Conservation (phyloP, 2,329 filamentous ascomycete species). For the Daldinia sp. region DNA sequence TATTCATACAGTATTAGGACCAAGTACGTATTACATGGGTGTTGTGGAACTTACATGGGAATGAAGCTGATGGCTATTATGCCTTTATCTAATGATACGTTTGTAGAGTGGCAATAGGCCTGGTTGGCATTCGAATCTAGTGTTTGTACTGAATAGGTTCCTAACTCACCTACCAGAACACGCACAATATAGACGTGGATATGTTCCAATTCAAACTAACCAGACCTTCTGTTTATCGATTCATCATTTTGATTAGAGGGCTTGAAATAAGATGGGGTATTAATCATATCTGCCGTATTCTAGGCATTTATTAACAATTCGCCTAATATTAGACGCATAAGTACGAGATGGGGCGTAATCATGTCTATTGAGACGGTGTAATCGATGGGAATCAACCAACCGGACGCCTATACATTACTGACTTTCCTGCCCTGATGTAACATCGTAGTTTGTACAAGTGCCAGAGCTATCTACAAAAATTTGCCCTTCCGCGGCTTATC, state of each 20-base stretch:
- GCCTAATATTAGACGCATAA: neutral
- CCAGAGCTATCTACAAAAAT: neutral
- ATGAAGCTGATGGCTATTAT: neutral
- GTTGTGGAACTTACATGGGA: neutral
- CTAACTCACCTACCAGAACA: no score
- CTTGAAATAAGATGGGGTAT: neutral
- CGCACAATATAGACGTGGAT: no score
- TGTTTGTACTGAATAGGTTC: neutral
- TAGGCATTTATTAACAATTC: neutral
- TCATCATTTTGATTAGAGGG: no score
- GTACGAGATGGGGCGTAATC: neutral
- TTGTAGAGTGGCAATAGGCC: neutral
- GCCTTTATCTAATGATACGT: neutral
- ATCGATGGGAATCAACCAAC: neutral
- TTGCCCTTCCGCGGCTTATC: neutral
- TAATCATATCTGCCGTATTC: neutral
- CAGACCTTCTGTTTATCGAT: no score
- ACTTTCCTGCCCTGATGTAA: neutral
- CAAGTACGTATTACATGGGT: neutral
- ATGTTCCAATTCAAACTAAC: no score
- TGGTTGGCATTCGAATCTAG: neutral
- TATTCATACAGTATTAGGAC: neutral
- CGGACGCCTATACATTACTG: neutral
- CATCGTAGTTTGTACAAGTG: conserved; percentile 10
- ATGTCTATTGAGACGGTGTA: neutral